These are phyloP conservation scores for Chrysoporthe austroafricana DNA, from an alignment of 2,329 filamentous ascomycete species.

Conservation along the genomic window DNA sequence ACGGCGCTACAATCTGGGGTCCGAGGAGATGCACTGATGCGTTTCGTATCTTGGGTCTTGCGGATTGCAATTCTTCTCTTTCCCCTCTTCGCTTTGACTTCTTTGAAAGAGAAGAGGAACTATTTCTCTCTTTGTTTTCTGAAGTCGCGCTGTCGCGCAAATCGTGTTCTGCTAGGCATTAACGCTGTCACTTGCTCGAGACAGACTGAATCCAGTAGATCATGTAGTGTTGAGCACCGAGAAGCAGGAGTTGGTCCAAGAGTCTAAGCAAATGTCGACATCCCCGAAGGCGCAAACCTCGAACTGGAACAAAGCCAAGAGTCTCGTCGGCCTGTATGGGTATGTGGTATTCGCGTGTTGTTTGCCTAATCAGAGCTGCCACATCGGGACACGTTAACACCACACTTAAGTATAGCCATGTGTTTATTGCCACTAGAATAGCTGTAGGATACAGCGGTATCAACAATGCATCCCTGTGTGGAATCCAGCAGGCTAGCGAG, in stretches of 20 bases:
- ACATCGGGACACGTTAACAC: background rate
- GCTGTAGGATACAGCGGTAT: background rate
- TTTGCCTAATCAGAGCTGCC: background rate
- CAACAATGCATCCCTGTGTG: background rate
- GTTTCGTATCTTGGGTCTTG: background rate
- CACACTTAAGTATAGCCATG: background rate
- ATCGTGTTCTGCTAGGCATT: no score
- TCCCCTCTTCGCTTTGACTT: background rate
- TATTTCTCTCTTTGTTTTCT: background rate
- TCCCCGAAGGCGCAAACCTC: background rate
- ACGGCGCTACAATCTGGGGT: background rate
- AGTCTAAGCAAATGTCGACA: background rate
- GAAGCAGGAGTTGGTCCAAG: background rate
- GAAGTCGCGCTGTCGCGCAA: no score
- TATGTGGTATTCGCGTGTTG: background rate
- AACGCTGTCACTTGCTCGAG: background rate
- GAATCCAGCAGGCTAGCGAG: background rate
- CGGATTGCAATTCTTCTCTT: background rate
- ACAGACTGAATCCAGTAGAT: background rate
- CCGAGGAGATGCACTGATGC: background rate
- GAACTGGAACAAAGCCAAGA: background rate
- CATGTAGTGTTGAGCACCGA: background rate
- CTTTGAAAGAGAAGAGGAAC: background rate
- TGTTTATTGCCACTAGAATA: background rate
- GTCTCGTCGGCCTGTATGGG: background rate